Base-by-base conservation (phyloP, 2,329 filamentous ascomycete species). In the Pyrenophora teres region DNA sequence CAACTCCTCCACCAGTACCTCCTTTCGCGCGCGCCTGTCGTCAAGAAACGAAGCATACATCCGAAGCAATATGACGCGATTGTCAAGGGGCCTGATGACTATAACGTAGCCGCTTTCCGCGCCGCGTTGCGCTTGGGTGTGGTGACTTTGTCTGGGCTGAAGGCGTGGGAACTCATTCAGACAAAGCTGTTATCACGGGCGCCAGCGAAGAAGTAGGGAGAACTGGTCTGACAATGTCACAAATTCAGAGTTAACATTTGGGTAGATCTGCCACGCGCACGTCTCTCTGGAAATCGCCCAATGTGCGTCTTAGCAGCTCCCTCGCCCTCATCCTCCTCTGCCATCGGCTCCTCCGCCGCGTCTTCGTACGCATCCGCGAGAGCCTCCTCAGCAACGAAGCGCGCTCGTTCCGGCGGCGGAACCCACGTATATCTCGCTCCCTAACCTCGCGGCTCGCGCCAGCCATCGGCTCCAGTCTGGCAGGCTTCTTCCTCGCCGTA, bases 331-430 rank as follows among this genome's bases (percentile, higher is more conserved):
- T 97, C 57, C 82, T 97, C 16, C 84, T 97, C 37, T 84, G 96
- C 55, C 94, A 99, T 72, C 86, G 94, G 25, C 80, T 96, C 1
- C 85, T 97, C 21, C 91, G 93, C 76, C 90, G 93, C 52, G 96
- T 97, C 80, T 89, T 97, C 64, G 83, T 84, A 21, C 85, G 90
- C 23, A 78, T 97, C 37, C 87, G 93, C 40, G 80, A 83, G 1
- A 90, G 91, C 58, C 80, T 99, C 3, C 84, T 95, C 36, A 87
- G 88, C 31, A 83, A 90, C n/a, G 84, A 90, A 50, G 91, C 92
- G 1, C 82, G 83, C 47, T 87, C 90, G 0, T 97, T 97, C 74
- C 84, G 92, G 12, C 79, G 82, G 50, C 87, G 93, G 46, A 97
- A 97, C 66, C 92, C 92, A 0, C 83, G 84, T 15, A 84, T 92